Conservation (phyloP, 1,284 basidiomycete species). For the Cutaneotrichosporon dermatis region DNA sequence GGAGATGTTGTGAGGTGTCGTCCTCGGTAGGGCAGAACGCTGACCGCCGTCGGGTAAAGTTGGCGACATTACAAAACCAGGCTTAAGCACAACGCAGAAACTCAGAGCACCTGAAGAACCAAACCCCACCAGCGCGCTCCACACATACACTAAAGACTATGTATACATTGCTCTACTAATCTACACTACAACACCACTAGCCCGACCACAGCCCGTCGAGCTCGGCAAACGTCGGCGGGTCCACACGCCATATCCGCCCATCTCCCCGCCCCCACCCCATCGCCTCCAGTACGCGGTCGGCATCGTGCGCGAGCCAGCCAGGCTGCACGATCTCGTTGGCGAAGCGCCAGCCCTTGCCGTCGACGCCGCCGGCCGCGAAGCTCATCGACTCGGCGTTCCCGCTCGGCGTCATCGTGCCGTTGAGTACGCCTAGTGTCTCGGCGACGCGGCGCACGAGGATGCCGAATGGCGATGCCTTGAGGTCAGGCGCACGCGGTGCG, state of each 20-base stretch:
- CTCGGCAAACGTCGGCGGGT: conserved; percentile 35
- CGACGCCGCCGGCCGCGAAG: conserved; percentile 56
- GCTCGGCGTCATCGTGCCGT: conserved; percentile 54
- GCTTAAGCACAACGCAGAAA: too few relatives aligned
- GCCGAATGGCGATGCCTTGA: conserved; percentile 56
- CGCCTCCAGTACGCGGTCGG: conserved; percentile 55
- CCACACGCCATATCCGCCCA: conserved; percentile 27
- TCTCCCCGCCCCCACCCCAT: conserved; percentile 20
- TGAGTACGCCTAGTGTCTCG: conserved; percentile 78
- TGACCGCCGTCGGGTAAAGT: too few relatives aligned
- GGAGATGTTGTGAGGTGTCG: too few relatives aligned
- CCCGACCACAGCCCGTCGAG: conserved; percentile 38
- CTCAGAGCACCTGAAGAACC: too few relatives aligned
- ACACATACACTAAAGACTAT: neutral
- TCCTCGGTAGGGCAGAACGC: too few relatives aligned
- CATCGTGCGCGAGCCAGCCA: conserved; percentile 68
- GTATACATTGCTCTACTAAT: conserved; percentile 2
- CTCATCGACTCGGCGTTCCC: conserved; percentile 29
- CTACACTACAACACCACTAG: conserved; percentile 4
- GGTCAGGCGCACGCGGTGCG: conserved; percentile 48
- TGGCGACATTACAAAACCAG: too few relatives aligned
- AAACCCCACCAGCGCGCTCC: too few relatives aligned
- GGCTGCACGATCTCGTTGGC: conserved; percentile 64
- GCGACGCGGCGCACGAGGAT: conserved; percentile 69
- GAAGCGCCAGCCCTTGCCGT: conserved; percentile 70